Evolutionary conservation across 2,329 filamentous ascomycete species (phyloP), one percentile per base, ranked within the genome.

Genomic region (Tetracladium maxilliforme): DNA sequence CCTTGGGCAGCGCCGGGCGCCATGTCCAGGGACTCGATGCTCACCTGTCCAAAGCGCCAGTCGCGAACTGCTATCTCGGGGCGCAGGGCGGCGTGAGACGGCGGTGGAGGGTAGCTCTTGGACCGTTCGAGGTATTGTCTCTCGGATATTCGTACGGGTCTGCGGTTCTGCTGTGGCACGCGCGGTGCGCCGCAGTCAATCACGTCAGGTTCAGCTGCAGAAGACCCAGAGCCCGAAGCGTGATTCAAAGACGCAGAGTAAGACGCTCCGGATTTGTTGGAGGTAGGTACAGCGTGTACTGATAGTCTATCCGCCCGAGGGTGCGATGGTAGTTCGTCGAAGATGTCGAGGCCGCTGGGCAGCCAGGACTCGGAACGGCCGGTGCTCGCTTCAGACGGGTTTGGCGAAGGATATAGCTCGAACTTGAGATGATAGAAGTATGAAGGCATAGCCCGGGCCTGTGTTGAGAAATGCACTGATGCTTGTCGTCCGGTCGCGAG

Each of bases 21-120:
- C 61, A 86, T 74, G 48, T 92, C 79, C 47, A 93, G 72, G 41
- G 80, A 81, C 47, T 87, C 73, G 21, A 94, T 70, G 27, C 64
- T 68, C 26, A 95, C 64, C n/a, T 59, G 61, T 22, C 77, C 80
- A 46, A 92, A 83, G 26, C 90, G 65, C 75, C 81, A 87, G 48
- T 95, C 87, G 27, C 51, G 55, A 4, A 52, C 50, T 3, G 69
- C 68, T 21, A 51, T 58, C 30, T 52, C 22, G 10, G 35, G 14
- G 23, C 35, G 26, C 21, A 21, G 59, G n/a, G n/a, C n/a, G n/a
- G n/a, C n/a, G n/a, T n/a, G n/a, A n/a, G n/a, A n/a, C n/a, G n/a
- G n/a, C n/a, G n/a, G 60, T 37, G 44, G 56, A 26, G 46, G 61
- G 35, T 46, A 52, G 40, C 49, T 58, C 16, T 45, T 39, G 1